Evolutionary conservation across 116 monocot species (phyloP).

Genomic region (Phalaenopsis hybrid): DNA sequence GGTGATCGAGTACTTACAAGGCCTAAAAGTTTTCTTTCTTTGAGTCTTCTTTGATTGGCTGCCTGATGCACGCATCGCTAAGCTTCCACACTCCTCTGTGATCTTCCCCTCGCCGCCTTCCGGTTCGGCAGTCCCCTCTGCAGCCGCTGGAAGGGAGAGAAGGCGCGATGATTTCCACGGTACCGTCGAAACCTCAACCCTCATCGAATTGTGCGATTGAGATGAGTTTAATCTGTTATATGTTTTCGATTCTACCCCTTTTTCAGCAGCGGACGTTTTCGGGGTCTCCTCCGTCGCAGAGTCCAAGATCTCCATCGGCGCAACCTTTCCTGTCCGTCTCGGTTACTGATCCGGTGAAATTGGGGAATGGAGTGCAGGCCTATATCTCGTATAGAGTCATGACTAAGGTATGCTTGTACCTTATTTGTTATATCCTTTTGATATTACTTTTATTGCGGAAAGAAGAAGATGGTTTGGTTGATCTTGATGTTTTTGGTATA

Average conservation of each 20-base stretch:
- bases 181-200: constrained; percentile 11
- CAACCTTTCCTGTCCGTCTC: constrained; percentile 64
- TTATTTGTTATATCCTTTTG: neutral
- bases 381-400: constrained; percentile 95
- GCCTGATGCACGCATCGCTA: neutral
- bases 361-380: constrained; percentile 92
- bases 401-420: constrained; percentile 54
- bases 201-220: neutral
- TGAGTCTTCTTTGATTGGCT: neutral
- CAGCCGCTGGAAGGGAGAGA: neutral
- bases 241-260: neutral
- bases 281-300: constrained; percentile 45
- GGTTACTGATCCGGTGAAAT: constrained; percentile 91
- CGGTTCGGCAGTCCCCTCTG: neutral
- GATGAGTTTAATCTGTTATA: neutral
- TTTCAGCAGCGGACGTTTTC: constrained; percentile 35
- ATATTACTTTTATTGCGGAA: neutral
- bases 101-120: neutral
- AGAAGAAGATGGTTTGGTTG: neutral
- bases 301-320: constrained; percentile 54
- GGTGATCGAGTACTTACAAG: too few relatives aligned
- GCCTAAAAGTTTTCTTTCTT: too few relatives aligned
- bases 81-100: neutral
- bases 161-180: constrained; percentile 52
- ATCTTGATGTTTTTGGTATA: neutral